Evolutionary conservation across 2,329 filamentous ascomycete species (phyloP).

Genomic region (Aspergillus awamori): DNA sequence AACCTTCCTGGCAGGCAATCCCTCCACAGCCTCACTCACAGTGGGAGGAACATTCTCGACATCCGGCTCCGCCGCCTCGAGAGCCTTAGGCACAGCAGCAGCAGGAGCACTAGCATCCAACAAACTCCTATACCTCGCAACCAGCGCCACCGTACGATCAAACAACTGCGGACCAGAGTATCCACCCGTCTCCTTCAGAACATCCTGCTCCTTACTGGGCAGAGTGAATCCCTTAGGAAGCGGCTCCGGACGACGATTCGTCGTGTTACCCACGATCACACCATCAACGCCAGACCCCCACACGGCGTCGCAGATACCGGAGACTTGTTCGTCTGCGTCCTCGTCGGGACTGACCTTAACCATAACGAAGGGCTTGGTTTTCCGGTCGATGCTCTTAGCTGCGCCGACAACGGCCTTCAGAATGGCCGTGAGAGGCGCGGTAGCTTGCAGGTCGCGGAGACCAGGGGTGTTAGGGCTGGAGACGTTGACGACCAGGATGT

Average conservation of each 20-base stretch:
- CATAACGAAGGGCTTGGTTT: slow-evolving; percentile 80
- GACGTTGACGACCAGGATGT: slow-evolving; percentile 97
- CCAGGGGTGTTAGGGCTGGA: slow-evolving; percentile 96
- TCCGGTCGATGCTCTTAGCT: slow-evolving; percentile 68
- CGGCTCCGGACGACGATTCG: slow-evolving; percentile 74
- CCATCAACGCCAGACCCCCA: slow-evolving; percentile 85
- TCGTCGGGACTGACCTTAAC: slow-evolving; percentile 98
- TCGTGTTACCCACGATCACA: slow-evolving; percentile 96
- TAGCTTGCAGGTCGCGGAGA: slow-evolving; percentile 80
- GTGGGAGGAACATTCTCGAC: slow-evolving; percentile 24
- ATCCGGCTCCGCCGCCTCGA: slow-evolving; percentile 25
- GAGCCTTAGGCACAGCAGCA: slow-evolving; percentile 15
- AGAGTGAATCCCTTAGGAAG: slow-evolving; percentile 69
- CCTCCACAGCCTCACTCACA: slow-evolving; percentile 18
- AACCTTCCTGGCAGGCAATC: slow-evolving; percentile 60
- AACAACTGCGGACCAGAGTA: slow-evolving; percentile 92
- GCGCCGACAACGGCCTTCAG: slow-evolving; percentile 81
- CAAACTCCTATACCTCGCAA: slow-evolving; percentile 74
- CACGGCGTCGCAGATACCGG: slow-evolving; percentile 85
- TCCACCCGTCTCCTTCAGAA: slow-evolving; percentile 77
- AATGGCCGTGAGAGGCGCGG: slow-evolving; percentile 78
- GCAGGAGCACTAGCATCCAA: slow-evolving; percentile 57
- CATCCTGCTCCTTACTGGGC: slow-evolving; percentile 65
- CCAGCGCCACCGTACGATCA: slow-evolving; percentile 73
- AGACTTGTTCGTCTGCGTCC: slow-evolving; percentile 79